A percentile compares a stretch with the other conserved stretches of the same genome.
Evolutionary conservation across 768 basidiomycete species (phyloP).

Genomic region (Pholiota microspora): DNA sequence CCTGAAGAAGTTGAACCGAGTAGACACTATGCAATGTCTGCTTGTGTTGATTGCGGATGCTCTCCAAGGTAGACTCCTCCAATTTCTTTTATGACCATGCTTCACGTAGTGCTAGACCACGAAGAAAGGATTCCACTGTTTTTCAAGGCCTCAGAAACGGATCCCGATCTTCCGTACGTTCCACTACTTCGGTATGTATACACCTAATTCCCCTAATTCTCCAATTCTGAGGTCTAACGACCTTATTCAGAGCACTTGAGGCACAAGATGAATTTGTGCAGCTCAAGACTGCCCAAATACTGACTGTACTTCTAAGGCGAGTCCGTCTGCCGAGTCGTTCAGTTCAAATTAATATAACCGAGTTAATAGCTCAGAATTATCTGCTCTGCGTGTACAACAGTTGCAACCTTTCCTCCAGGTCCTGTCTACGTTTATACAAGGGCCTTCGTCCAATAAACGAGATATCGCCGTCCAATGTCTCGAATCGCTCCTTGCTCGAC

Average conservation of each 20-base stretch:
- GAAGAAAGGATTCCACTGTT: slow-evolving; percentile 85
- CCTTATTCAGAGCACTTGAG: slow-evolving; percentile 62
- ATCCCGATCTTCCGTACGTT: slow-evolving; percentile 77
- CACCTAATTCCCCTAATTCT: not conserved
- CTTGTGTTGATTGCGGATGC: slow-evolving; percentile 89
- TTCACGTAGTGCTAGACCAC: slow-evolving; percentile 52
- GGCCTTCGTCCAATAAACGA: slow-evolving; percentile 61
- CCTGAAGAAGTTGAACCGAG: slow-evolving; percentile 77
- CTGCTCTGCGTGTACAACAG: slow-evolving; percentile 47
- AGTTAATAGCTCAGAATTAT: slow-evolving; percentile 44
- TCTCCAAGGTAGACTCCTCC: slow-evolving; percentile 56
- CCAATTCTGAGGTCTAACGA: not conserved
- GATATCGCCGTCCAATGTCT: slow-evolving; percentile 93
- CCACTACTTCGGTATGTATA: slow-evolving; percentile 72
- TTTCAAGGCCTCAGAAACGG: slow-evolving; percentile 54
- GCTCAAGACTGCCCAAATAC: slow-evolving; percentile 82
- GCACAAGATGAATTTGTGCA: slow-evolving; percentile 95
- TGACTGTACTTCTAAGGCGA: slow-evolving; percentile 82
- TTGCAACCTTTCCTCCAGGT: slow-evolving; percentile 59
- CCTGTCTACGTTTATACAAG: slow-evolving; percentile 61
- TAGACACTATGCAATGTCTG: slow-evolving; percentile 86
- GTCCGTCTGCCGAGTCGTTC: slow-evolving; percentile 11
- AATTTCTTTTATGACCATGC: not conserved
- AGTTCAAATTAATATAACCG: slow-evolving; percentile 7
- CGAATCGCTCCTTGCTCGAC: slow-evolving; percentile 79